phyloP scores from a whole-genome alignment of 108 stramenopile species.

The Nitzschia inconspicua region DNA sequence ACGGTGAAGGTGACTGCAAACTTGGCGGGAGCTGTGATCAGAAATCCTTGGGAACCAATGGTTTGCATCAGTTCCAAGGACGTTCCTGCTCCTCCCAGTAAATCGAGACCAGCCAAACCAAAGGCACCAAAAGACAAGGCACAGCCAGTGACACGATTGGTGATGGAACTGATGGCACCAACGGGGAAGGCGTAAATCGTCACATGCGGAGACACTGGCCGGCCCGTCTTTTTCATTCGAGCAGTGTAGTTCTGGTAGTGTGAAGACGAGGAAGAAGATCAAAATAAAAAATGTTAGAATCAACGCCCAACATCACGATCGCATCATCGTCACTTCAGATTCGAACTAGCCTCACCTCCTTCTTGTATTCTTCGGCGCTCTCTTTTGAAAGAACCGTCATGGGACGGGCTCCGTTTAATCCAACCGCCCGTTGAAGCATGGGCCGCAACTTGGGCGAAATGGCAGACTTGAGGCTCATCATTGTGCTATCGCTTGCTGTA shows the following conservation, averaged over 20 bases:
- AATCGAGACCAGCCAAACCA: conserved; percentile 73
- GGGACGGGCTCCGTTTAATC: conserved; percentile 21
- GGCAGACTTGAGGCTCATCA: conserved; percentile 22
- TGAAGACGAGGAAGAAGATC: neutral
- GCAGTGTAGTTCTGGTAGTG: conserved; percentile 62
- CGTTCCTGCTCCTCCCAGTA: conserved; percentile 75
- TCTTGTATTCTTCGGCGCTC: conserved; percentile 81
- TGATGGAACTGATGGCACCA: conserved; percentile 82
- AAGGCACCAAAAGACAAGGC: conserved; percentile 72
- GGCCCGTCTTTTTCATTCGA: conserved; percentile 79
- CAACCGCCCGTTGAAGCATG: conserved; percentile 18
- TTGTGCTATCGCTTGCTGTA: too few species aligned
- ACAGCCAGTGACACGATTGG: conserved; percentile 92
- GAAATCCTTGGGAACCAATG: conserved; percentile 60
- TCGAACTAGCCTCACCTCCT: conserved; percentile 43
- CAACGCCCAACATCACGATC: neutral
- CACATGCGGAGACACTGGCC: conserved; percentile 94
- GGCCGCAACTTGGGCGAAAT: conserved; percentile 18
- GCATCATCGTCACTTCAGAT: too few species aligned
- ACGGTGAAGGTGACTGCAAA: conserved; percentile 87
- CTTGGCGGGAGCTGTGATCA: conserved; percentile 72
- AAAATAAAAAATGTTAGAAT: neutral
- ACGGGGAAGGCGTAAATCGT: conserved; percentile 93
- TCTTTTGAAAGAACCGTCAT: conserved; percentile 85
- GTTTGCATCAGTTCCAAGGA: conserved; percentile 65